Conservation (phyloP, 176 grass and related monocot species). For the Avena sativa region DNA sequence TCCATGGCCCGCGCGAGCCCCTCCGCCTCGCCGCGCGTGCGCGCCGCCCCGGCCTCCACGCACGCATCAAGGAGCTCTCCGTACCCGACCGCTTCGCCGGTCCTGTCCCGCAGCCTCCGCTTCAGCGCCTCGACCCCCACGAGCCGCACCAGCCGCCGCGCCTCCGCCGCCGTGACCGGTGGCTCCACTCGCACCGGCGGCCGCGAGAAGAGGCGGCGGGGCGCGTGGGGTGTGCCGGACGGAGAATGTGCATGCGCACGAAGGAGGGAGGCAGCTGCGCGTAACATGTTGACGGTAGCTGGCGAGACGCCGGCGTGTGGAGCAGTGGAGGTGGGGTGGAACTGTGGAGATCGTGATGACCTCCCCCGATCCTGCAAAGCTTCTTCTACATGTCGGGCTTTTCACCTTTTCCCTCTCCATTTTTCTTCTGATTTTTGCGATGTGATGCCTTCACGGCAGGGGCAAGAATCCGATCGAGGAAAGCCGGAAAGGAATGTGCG, state of each 20-base stretch:
- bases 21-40: constrained; percentile 55
- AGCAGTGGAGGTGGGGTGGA: neutral
- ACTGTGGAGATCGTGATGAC: neutral
- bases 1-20: constrained; percentile 53
- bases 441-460: neutral
- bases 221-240: neutral
- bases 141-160: constrained; percentile 52
- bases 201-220: neutral
- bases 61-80: constrained; percentile 59
- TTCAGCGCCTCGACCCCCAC: constrained; percentile 51
- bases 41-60: constrained; percentile 54
- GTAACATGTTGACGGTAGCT: constrained; percentile 4
- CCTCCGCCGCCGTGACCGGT: constrained; percentile 40
- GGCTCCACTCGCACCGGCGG: neutral
- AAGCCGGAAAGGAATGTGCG: neutral
- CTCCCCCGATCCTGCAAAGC: neutral
- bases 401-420: neutral
- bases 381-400: constrained; percentile 8
- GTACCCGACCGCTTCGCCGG: constrained; percentile 51
- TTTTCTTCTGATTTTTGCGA: neutral
- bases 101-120: constrained; percentile 40
- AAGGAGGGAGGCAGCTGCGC: neutral
- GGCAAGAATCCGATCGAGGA: neutral
- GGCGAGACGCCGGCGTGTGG: neutral
- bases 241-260: constrained; percentile 11